Evolutionary conservation across 495 filamentous ascomycete genomes (phyloP).

Genomic region (Podospora appendiculata): DNA sequence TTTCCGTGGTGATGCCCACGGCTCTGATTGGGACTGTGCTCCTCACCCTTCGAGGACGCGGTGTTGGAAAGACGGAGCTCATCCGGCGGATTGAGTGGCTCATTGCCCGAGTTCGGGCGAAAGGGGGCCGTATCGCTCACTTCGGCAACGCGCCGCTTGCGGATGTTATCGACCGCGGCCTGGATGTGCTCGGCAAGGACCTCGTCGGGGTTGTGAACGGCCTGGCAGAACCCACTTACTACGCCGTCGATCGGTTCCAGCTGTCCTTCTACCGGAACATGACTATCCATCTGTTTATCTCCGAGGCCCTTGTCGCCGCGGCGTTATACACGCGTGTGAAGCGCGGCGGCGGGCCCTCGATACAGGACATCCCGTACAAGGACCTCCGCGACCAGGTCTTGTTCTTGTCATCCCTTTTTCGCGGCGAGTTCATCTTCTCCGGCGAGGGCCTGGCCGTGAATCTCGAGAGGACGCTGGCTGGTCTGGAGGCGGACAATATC

Average conservation of each 20-base stretch:
- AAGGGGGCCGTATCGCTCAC: conserved; percentile 86
- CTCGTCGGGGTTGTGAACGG: conserved; percentile 74
- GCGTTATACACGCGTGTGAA: conserved; percentile 88
- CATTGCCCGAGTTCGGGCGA: conserved; percentile 68
- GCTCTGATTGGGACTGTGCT: conserved; percentile 91
- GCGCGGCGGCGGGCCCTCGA: conserved; percentile 70
- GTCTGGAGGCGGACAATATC: conserved; percentile 74
- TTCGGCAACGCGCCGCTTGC: conserved; percentile 73
- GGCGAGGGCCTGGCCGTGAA: conserved; percentile 75
- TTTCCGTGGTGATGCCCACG: conserved; percentile 96
- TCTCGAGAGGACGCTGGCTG: conserved; percentile 65
- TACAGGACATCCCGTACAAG: conserved; percentile 68
- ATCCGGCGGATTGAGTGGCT: conserved; percentile 88
- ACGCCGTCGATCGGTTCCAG: conserved; percentile 92
- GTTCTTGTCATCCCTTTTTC: conserved; percentile 88
- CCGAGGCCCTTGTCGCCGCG: conserved; percentile 79
- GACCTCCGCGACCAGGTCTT: conserved; percentile 67
- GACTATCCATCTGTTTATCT: conserved; percentile 96
- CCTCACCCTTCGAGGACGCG: conserved; percentile 82
- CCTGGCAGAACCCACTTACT: conserved; percentile 81
- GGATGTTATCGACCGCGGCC: conserved; percentile 77
- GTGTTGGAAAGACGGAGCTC: conserved; percentile 81
- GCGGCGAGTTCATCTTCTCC: conserved; percentile 94
- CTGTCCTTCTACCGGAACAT: conserved; percentile 97
- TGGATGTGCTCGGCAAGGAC: conserved; percentile 84